These are phyloP conservation scores for Elsinoe perseae DNA, from an alignment of 2,329 filamentous ascomycete species.

Conservation along the genomic window DNA sequence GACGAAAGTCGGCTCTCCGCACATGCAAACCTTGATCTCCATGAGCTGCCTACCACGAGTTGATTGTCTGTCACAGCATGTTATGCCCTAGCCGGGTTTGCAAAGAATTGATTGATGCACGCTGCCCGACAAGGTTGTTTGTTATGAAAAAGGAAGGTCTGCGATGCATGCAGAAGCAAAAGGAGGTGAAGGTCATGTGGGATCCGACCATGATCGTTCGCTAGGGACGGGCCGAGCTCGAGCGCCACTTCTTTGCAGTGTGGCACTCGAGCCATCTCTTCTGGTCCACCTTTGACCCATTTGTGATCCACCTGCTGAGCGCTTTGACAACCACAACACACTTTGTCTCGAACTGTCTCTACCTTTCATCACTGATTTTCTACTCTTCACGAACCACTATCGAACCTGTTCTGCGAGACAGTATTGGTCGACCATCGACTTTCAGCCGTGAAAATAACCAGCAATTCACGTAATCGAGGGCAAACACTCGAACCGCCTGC, in stretches of 20 bases:
- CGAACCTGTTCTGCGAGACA: background rate
- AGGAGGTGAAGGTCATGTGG: background rate
- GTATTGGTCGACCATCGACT: background rate
- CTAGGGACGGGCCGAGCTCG: constrained; percentile 1
- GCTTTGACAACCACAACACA: constrained; percentile 15
- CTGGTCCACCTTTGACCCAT: background rate
- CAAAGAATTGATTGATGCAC: background rate
- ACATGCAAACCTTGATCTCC: background rate
- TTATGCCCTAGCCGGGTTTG: background rate
- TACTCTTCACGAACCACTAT: background rate
- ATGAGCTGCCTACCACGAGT: background rate
- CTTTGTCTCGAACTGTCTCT: constrained; percentile 12
- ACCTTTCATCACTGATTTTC: constrained; percentile 2
- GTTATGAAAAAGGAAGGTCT: background rate
- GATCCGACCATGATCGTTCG: background rate
- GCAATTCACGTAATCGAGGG: background rate
- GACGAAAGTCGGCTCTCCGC: background rate
- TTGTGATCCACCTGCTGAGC: background rate
- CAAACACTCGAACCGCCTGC: background rate
- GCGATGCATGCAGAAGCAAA: background rate
- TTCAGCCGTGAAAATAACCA: background rate
- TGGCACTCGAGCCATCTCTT: constrained; percentile 3
- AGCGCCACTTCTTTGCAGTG: background rate
- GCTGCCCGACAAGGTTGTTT: background rate
- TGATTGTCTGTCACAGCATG: background rate